Percentiles rank a stretch among this genome's conserved stretches.
These are phyloP conservation scores for Microdochium nivale DNA, from an alignment of 2,329 filamentous ascomycete genomes.

Conservation along the genomic window DNA sequence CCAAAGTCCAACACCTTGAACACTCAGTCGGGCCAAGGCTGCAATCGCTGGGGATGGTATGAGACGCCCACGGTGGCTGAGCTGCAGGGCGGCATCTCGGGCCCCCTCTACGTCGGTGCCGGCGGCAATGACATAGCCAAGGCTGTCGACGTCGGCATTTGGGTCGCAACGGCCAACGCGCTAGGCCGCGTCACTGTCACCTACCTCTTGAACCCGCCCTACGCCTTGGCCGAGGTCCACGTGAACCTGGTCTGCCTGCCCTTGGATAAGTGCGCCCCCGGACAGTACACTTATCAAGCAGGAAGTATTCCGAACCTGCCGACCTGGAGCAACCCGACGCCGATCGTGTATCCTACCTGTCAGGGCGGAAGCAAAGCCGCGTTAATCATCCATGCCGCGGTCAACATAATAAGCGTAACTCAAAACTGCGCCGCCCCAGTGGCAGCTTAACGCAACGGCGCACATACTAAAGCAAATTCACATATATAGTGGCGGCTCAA, in stretches of 20 bases:
- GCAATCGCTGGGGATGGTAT: conserved; percentile 12
- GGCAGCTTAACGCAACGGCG: not conserved
- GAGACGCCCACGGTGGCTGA: conserved; percentile 5
- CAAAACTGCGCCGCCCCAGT: not conserved
- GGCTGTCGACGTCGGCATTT: conserved; percentile 3
- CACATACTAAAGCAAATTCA: no score
- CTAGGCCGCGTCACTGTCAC: conserved; percentile 8
- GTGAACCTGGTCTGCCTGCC: conserved; percentile 10
- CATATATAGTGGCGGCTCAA: no score
- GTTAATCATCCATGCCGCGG: not conserved
- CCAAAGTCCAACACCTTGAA: conserved; percentile 5
- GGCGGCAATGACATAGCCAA: conserved; percentile 11
- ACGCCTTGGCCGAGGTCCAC: conserved; percentile 6
- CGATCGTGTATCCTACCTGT: not conserved
- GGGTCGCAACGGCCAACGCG: conserved; percentile 5
- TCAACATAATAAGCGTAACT: not conserved
- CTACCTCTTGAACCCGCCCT: conserved; percentile 1
- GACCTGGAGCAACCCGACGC: not conserved
- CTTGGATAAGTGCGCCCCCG: not conserved
- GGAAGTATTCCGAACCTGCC: not conserved
- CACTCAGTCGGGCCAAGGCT: conserved; percentile 7
- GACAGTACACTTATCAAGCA: not conserved
- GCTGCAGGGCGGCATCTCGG: conserved; percentile 6
- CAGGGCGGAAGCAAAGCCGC: not conserved
- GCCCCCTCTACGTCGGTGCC: conserved; percentile 5